Evolutionary conservation across 2,329 filamentous ascomycete species (phyloP).

Genomic region (Aspergillus sergii): DNA sequence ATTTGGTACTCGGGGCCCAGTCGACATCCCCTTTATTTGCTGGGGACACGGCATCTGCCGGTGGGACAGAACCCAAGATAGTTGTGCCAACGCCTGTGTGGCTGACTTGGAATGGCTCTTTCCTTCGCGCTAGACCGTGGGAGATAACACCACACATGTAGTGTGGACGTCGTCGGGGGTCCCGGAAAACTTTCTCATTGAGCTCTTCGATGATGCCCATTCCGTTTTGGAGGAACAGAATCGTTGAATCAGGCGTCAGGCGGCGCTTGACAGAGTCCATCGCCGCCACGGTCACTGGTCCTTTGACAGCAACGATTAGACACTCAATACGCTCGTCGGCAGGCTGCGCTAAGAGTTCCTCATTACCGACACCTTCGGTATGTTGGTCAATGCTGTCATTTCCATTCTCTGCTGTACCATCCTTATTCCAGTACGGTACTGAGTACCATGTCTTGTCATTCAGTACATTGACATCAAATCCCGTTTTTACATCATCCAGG

Average conservation of each 20-base stretch:
- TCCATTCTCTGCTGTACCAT: conserved; percentile 15
- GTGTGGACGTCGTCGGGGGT: conserved; percentile 66
- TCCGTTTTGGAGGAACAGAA: conserved; percentile 78
- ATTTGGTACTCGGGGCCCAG: conserved; percentile 51
- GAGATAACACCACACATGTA: conserved; percentile 73
- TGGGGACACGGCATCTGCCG: conserved; percentile 17
- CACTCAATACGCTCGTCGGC: conserved; percentile 62
- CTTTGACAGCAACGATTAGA: conserved; percentile 78
- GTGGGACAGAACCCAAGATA: conserved; percentile 55
- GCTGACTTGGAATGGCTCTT: conserved; percentile 54
- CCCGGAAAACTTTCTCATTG: conserved; percentile 69
- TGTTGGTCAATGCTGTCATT: conserved; percentile 11
- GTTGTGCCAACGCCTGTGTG: conserved; percentile 64
- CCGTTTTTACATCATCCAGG: conserved; percentile 45
- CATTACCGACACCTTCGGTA: conserved; percentile 10
- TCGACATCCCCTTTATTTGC: conserved; percentile 28
- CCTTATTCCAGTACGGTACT: conserved; percentile 26
- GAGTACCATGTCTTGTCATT: conserved; percentile 37
- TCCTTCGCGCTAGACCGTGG: conserved; percentile 56
- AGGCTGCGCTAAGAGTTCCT: conserved; percentile 15
- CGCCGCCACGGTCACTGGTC: conserved; percentile 66
- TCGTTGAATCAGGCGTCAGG: conserved; percentile 67
- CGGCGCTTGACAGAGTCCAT: conserved; percentile 67
- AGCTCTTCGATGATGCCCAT: conserved; percentile 82
- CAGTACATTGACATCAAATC: conserved; percentile 48